phyloP scores from a whole-genome alignment of 495 filamentous ascomycete species.

The Penicillium cataractarum region DNA sequence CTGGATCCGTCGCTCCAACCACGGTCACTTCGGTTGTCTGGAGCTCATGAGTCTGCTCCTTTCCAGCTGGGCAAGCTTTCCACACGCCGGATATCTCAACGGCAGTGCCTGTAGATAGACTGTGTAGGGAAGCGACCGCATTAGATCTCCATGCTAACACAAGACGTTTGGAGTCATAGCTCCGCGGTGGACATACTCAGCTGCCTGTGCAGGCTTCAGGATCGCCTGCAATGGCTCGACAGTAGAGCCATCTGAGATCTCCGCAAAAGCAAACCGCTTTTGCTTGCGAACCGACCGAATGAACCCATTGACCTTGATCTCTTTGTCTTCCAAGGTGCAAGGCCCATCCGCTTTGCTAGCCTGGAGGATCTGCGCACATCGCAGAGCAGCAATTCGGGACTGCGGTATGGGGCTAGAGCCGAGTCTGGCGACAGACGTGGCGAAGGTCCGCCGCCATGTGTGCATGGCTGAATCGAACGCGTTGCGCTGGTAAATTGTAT shows the following conservation, averaged over 20 bases:
- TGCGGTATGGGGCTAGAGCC: constrained; percentile 23
- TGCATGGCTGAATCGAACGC: constrained; percentile 40
- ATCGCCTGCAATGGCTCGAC: constrained; percentile 79
- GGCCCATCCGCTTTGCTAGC: constrained; percentile 30
- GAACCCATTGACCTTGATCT: constrained; percentile 73
- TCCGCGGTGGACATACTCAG: constrained; percentile 63
- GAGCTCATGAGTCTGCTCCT: constrained; percentile 78
- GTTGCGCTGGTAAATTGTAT: constrained; percentile 18
- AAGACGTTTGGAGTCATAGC: neutral
- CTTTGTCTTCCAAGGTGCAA: constrained; percentile 41
- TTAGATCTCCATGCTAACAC: constrained; percentile 8
- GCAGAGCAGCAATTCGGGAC: constrained; percentile 26
- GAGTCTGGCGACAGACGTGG: constrained; percentile 45
- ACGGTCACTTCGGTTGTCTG: constrained; percentile 68
- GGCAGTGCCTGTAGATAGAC: constrained; percentile 77
- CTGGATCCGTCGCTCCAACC: constrained; percentile 75
- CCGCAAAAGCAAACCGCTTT: constrained; percentile 79
- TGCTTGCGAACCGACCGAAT: constrained; percentile 85
- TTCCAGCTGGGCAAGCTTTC: constrained; percentile 69
- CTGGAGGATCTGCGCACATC: constrained; percentile 47
- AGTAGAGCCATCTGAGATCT: constrained; percentile 87
- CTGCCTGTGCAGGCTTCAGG: constrained; percentile 71
- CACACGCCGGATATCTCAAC: constrained; percentile 79
- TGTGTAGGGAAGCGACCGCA: constrained; percentile 35
- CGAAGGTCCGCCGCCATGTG: constrained; percentile 48